Conservation (phyloP, 345 rosid species). For the Populus ilicifolia region DNA sequence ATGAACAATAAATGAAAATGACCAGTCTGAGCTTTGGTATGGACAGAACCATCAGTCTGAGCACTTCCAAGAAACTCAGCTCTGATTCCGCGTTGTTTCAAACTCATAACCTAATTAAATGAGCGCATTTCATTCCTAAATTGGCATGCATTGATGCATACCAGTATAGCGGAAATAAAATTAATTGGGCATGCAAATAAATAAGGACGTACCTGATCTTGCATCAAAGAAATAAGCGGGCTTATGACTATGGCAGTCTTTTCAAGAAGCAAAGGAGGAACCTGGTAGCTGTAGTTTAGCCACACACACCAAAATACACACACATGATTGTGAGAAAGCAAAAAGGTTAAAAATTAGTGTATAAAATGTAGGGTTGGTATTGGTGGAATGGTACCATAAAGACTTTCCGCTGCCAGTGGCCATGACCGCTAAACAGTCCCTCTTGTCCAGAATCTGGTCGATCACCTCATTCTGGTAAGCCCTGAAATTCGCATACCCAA, state of each 20-base stretch:
- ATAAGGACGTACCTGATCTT: slow-evolving; percentile 43
- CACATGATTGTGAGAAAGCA: not conserved
- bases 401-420: slow-evolving; percentile 57
- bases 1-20: slow-evolving; percentile 36
- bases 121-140: not conserved
- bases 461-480: slow-evolving; percentile 45
- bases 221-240: slow-evolving; percentile 51
- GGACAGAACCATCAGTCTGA: slow-evolving; percentile 38
- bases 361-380: not conserved
- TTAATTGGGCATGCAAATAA: not conserved
- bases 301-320: not conserved
- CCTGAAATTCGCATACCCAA: slow-evolving; percentile 40
- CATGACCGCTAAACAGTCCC: slow-evolving; percentile 45
- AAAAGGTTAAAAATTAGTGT: not conserved
- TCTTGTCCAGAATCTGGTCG: slow-evolving; percentile 23
- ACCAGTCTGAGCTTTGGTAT: slow-evolving; percentile 36
- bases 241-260: slow-evolving; percentile 43
- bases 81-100: slow-evolving; percentile 40
- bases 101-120: slow-evolving; percentile 36
- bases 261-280: slow-evolving; percentile 38
- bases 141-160: too few species aligned
- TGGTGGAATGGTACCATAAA: slow-evolving; percentile 29
- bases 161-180: too few species aligned
- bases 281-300: slow-evolving; percentile 31
- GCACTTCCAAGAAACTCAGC: slow-evolving; percentile 47